phyloP scores from a whole-genome alignment of 768 basidiomycete genomes.

The Leccinellum luteum region DNA sequence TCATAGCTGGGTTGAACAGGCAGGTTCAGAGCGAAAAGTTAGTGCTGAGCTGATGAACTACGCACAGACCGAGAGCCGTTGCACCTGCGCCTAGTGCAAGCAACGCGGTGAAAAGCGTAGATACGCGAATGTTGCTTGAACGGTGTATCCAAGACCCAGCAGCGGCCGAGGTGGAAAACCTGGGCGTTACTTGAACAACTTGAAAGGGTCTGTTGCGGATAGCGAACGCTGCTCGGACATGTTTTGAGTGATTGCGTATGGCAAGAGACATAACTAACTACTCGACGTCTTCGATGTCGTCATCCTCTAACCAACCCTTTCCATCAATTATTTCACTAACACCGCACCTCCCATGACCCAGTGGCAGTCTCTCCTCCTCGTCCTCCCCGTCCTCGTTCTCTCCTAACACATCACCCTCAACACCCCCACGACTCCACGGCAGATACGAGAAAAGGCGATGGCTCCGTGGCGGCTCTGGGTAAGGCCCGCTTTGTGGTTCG shows the following conservation, averaged over 20 bases:
- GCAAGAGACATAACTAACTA: conserved; percentile 9
- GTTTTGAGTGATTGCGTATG: conserved; percentile 1
- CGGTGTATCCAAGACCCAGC: conserved; percentile 7
- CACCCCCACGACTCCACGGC: conserved; percentile 38
- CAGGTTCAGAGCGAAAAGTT: neutral
- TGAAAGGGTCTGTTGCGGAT: neutral
- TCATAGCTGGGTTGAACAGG: conserved; percentile 40
- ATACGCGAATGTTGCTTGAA: conserved; percentile 31
- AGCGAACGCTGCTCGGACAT: neutral
- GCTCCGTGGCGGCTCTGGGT: conserved; percentile 23
- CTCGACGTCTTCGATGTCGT: conserved; percentile 53
- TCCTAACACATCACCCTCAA: conserved; percentile 20
- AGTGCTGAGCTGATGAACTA: conserved; percentile 4
- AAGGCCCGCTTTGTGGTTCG: neutral
- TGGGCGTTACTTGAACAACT: conserved; percentile 3
- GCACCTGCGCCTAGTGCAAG: conserved; percentile 37
- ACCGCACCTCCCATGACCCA: conserved; percentile 22
- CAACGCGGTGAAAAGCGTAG: conserved; percentile 38
- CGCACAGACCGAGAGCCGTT: conserved; percentile 46
- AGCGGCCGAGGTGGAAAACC: conserved; percentile 9
- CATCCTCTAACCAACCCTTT: conserved; percentile 52
- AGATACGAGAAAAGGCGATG: conserved; percentile 55
- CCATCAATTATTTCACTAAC: conserved; percentile 21
- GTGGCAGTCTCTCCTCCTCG: conserved; percentile 30
- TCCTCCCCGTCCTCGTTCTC: conserved; percentile 30